Percentiles rank a stretch among this genome's conserved stretches.
These are phyloP conservation scores for Azolla pinnata DNA, from an alignment of 75 land plant genomes.

Conservation along the genomic window DNA sequence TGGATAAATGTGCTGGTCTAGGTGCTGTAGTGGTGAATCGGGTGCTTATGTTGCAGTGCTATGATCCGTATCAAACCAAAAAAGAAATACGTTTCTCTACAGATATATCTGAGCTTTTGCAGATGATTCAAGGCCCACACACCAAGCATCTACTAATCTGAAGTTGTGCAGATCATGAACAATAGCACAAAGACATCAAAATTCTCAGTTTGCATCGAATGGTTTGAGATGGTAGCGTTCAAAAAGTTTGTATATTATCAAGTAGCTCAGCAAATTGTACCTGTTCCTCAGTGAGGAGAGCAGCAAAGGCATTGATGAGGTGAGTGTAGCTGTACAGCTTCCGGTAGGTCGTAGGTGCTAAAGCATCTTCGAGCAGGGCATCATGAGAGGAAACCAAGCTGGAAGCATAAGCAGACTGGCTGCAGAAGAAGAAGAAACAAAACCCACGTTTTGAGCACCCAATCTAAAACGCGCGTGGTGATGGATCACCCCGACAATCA, in stretches of 20 bases:
- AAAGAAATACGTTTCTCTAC: not conserved
- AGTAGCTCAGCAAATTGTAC: constrained; percentile 15
- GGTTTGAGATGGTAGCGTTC: not conserved
- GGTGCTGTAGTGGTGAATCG: too few relatives aligned
- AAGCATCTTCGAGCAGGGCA: constrained; percentile 30
- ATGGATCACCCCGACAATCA: too few relatives aligned
- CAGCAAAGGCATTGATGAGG: constrained; percentile 65
- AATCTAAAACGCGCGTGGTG: too few relatives aligned
- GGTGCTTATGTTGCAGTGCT: not conserved
- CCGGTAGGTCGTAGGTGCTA: constrained; percentile 39
- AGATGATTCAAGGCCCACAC: too few relatives aligned
- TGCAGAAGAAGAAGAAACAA: too few relatives aligned
- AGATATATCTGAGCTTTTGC: too few relatives aligned
- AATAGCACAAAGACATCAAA: too few relatives aligned
- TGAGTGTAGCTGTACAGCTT: constrained; percentile 75
- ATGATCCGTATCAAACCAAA: not conserved
- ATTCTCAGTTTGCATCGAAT: not conserved
- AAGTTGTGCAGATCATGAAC: too few relatives aligned
- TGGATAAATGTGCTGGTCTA: too few relatives aligned
- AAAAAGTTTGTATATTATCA: not conserved
- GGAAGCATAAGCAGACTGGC: too few relatives aligned
- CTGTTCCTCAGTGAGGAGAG: constrained; percentile 54
- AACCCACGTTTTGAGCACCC: too few relatives aligned
- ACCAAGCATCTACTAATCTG: too few relatives aligned
- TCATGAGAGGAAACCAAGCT: constrained; percentile 40